Base-by-base conservation (phyloP, 2,329 filamentous ascomycete species). In the Exophiala xenobiotica region DNA sequence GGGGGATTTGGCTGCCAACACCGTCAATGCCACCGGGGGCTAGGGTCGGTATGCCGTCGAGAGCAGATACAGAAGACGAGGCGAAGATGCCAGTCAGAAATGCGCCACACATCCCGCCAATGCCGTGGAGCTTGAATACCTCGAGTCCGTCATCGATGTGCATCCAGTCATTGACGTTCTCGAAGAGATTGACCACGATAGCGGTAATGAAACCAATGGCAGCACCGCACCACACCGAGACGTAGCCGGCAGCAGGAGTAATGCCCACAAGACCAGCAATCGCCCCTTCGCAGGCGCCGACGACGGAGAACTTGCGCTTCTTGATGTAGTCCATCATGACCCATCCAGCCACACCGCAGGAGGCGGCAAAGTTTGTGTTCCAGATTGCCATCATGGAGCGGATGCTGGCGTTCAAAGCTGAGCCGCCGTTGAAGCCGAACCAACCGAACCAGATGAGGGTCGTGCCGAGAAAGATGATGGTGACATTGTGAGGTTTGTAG, bases 381-480 rank as follows among this genome's bases (percentile, higher is more conserved):
- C 92, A 78, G 12, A 87, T 86, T 29, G 90, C 90, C 84, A 95
- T 89, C 63, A 95, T 80, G 37, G 88, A 88, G 41, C 90, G 85
- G 65, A 95, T 70, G 69, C 92, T 93, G 48, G 89, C 89, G 42
- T 84, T 78, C 49, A 93, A 76, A 9, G 89, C 90, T n/a, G 86
- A 90, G 57, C 90, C 90, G 42, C 88, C 89, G 64, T 95, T 96
- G 82, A 96, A 96, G 43, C 90, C 90, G 64, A 95, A 93, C 90
- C 90, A 96, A 3, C 59, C 59, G 71, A 71, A 71, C 67, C 70
- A 74, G 27, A 74, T 71, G 18, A 74, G 53, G 0, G 63, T 59
- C 3, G 87, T 88, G 18, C 87, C 86, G 40, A 90, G 76, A 41
- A 88, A 82, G 58, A 89, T 83, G 61, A 87, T 77, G 51, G 85